phyloP scores from a whole-genome alignment of 2,329 filamentous ascomycete genomes.

The Phialemonium atrogriseum region DNA sequence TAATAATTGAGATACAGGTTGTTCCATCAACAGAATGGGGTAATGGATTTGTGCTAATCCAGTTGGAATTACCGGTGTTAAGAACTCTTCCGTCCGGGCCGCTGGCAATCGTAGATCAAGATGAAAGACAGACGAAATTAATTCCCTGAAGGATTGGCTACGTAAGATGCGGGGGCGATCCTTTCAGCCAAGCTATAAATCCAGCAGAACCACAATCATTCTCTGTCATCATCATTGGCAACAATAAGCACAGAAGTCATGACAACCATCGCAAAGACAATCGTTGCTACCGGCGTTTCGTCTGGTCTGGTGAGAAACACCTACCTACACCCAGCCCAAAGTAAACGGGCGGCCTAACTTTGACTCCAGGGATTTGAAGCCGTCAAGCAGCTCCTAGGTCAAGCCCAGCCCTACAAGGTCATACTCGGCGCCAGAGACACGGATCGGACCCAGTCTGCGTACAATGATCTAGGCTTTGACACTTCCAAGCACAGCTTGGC shows the following conservation, averaged over 20 bases:
- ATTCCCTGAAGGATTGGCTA: not conserved
- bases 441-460: slow-evolving; percentile 29
- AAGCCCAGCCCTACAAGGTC: slow-evolving; percentile 35
- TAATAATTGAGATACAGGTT: too few species aligned
- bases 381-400: slow-evolving; percentile 40
- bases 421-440: slow-evolving; percentile 42
- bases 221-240: not conserved
- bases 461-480: slow-evolving; percentile 33
- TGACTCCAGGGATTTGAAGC: slow-evolving; percentile 38
- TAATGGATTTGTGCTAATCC: not conserved
- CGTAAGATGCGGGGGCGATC: not conserved
- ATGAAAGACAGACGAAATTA: not conserved
- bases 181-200: not conserved
- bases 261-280: slow-evolving; percentile 28
- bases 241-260: too few species aligned
- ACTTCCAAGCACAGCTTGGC: slow-evolving; percentile 28
- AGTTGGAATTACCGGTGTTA: not conserved
- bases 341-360: not conserved
- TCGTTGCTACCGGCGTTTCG: slow-evolving; percentile 41
- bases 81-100: not conserved
- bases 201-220: slow-evolving; percentile 3
- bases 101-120: not conserved
- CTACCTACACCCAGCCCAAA: not conserved
- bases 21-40: too few species aligned
- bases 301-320: slow-evolving; percentile 36